Evolutionary conservation across 305 asterid species (phyloP).

Genomic region (Salvia sclarea): DNA sequence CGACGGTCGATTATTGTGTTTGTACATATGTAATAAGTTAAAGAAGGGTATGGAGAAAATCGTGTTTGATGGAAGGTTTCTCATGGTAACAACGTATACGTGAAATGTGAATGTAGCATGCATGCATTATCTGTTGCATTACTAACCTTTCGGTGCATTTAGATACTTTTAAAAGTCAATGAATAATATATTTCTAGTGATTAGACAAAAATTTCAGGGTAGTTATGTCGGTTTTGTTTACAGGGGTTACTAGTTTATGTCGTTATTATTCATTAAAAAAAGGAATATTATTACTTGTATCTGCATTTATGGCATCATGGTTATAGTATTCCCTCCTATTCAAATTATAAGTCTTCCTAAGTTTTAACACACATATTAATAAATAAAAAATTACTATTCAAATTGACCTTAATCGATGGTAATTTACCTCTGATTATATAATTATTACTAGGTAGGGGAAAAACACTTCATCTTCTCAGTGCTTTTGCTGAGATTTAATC

Average conservation of each 20-base stretch:
- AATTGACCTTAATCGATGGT: no score
- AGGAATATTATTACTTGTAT: neutral
- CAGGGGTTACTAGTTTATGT: neutral
- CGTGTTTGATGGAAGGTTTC: conserved; percentile 35
- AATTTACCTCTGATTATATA: no score
- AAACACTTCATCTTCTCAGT: no score
- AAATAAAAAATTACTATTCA: no score
- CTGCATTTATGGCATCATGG: neutral
- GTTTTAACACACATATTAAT: no score
- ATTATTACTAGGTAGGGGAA: no score
- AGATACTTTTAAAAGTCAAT: neutral
- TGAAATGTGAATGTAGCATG: conserved; percentile 35
- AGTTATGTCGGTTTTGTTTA: no score
- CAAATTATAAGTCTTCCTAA: no score
- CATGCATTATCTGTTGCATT: conserved; percentile 32
- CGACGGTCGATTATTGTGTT: no score
- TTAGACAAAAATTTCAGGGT: neutral
- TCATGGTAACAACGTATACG: conserved; percentile 43
- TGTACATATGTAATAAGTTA: neutral
- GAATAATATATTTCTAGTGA: no score
- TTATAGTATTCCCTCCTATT: no score
- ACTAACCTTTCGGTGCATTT: neutral
- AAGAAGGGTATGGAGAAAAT: conserved; percentile 25
- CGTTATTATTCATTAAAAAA: neutral
- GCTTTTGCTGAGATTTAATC: no score